phyloP scores from a whole-genome alignment of 352 stramenopile genomes.

The Phytopythium ostracodes region DNA sequence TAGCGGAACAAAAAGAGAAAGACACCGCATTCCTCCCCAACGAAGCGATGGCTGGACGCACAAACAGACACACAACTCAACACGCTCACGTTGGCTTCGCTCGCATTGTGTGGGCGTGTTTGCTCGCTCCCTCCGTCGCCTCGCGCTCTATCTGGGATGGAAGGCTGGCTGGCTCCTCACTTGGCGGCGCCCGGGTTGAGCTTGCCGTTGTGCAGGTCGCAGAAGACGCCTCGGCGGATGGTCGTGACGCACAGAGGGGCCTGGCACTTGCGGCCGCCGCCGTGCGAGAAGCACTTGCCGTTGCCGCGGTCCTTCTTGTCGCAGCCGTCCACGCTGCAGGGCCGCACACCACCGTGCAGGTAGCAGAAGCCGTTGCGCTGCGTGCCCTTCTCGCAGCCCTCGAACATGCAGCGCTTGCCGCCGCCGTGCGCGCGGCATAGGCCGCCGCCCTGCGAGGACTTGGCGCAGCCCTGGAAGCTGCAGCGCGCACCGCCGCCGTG shows the following conservation, averaged over 20 bases:
- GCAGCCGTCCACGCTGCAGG: slow-evolving; percentile 64
- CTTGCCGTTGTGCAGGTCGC: slow-evolving; percentile 45
- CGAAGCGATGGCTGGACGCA: too few relatives aligned
- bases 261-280: slow-evolving; percentile 69
- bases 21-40: too few relatives aligned
- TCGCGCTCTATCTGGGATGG: neutral
- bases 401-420: slow-evolving; percentile 72
- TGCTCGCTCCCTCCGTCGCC: too few relatives aligned
- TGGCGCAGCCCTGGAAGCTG: slow-evolving; percentile 64
- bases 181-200: neutral
- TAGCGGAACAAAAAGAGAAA: too few relatives aligned
- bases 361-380: slow-evolving; percentile 83
- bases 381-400: slow-evolving; percentile 73
- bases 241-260: slow-evolving; percentile 57
- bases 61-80: too few relatives aligned
- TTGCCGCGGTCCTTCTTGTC: slow-evolving; percentile 84
- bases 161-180: too few relatives aligned
- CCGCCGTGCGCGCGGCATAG: slow-evolving; percentile 75
- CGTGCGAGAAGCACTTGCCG: slow-evolving; percentile 78
- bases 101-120: too few relatives aligned
- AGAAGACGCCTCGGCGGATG: slow-evolving; percentile 61
- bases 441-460: slow-evolving; percentile 70
- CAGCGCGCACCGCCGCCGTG: slow-evolving; percentile 79
- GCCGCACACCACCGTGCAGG: slow-evolving; percentile 67
- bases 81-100: too few relatives aligned